Conservation (phyloP, 108 stramenopile genomes). For the Cyclotella cryptica region DNA sequence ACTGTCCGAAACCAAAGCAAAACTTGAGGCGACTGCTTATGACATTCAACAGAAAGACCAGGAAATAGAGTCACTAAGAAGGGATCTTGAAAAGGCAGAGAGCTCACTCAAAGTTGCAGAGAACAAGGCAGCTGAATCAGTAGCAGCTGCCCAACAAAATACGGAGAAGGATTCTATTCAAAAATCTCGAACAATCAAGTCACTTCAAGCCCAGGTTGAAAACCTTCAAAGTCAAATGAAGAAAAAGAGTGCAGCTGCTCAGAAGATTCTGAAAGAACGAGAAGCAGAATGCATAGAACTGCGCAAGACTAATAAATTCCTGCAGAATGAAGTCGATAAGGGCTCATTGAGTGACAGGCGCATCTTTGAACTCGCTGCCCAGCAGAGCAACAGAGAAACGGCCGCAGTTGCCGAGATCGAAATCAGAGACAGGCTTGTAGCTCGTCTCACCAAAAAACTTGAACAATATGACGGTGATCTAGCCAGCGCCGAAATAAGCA, state of each 20-base stretch:
- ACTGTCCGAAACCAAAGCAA: conserved; percentile 76
- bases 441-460: conserved; percentile 67
- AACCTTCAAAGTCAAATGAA: conserved; percentile 82
- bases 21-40: conserved; percentile 82
- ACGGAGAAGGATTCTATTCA: conserved; percentile 51
- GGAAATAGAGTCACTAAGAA: conserved; percentile 53
- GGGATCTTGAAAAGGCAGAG: conserved; percentile 63
- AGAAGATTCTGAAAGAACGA: conserved; percentile 78
- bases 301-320: conserved; percentile 69
- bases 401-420: conserved; percentile 78
- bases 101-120: conserved; percentile 53
- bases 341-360: conserved; percentile 87
- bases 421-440: conserved; percentile 77
- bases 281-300: conserved; percentile 83
- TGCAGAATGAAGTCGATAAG: conserved; percentile 88
- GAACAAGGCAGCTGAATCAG: conserved; percentile 60
- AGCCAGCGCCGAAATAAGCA: conserved; percentile 72
- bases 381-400: conserved; percentile 90
- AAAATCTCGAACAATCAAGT: conserved; percentile 61
- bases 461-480: conserved; percentile 77
- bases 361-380: conserved; percentile 88
- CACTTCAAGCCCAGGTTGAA: conserved; percentile 77
- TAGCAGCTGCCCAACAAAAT: conserved; percentile 64
- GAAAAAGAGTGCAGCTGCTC: conserved; percentile 86
- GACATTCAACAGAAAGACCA: conserved; percentile 82